Evolutionary conservation across 2,329 filamentous ascomycete species (phyloP), one percentile per base, ranked within the genome.

Genomic region (Neonectria coccinea): DNA sequence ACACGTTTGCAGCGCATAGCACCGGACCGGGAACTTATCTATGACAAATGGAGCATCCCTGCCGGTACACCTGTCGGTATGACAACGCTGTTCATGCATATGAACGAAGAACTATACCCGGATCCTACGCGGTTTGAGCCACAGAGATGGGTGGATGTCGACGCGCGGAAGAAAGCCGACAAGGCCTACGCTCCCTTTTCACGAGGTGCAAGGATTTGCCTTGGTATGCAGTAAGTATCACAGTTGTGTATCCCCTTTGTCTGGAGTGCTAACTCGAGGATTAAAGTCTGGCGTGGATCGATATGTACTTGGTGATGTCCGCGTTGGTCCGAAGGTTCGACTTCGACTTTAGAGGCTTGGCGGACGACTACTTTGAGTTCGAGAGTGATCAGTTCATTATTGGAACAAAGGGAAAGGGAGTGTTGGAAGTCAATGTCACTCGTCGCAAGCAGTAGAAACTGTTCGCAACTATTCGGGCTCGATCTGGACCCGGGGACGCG

Each of bases 371-470:
- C 22, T 57, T 57, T 20, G 44, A 50, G 20, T 48, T 57, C 22
- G 55, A 39, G 7, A 57, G 55, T 16, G 55, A 57, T n/a, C 29
- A 41, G 10, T 57, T 57, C 39, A 16, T 11, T 14, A 18, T 50
- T 22, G 11, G 55, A 1, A 50, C 16, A 2, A 57, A 57, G 22
- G 44, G 55, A 2, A 48, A 39, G 1, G 14, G 14, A 4, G 9
- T 18, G 18, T 12, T 39, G 36, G 7, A 50, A 48, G 5, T 16
- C 4, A 10, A 12, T 27, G 16, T 47, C 8, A 48, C 29, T 50
- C 42, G 2, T 36, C 14, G 33, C 33, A 36, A 36, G 12, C 33
- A 4, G 12, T 36, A 36, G 33, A 36, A 36, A 5, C 7, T 36
- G 3, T 14, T 6, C 14, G 10, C 33, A 36, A 16, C 33, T 10